Evolutionary conservation across 148 eudicot genomes (phyloP).

Genomic region (Amaranthus palmeri): DNA sequence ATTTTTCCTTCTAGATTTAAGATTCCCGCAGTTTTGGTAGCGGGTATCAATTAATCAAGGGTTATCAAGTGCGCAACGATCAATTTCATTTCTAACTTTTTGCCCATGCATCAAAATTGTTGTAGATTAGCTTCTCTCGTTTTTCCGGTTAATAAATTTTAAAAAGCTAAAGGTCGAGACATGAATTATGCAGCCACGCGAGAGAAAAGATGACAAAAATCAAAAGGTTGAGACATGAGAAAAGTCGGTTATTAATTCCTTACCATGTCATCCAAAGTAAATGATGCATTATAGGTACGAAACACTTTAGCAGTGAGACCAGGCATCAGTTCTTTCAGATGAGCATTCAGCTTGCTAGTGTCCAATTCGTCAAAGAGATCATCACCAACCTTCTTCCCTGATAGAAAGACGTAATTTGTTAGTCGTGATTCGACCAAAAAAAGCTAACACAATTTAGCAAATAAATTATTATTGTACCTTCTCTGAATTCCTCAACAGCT

Average conservation of each 20-base stretch:
- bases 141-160: too few relatives aligned
- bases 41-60: too few relatives aligned
- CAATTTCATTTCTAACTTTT: too few relatives aligned
- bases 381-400: slow-evolving; percentile 80
- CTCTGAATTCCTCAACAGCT: slow-evolving; percentile 77
- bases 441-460: slow-evolving; percentile 1
- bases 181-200: too few relatives aligned
- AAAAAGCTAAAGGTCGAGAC: too few relatives aligned
- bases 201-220: too few relatives aligned
- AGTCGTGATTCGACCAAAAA: neutral
- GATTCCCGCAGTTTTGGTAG: too few relatives aligned
- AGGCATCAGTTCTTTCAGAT: slow-evolving; percentile 95
- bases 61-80: too few relatives aligned
- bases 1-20: too few relatives aligned
- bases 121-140: too few relatives aligned
- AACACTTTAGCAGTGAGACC: slow-evolving; percentile 98
- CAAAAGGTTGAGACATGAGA: neutral
- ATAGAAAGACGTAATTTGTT: slow-evolving; percentile 6
- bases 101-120: too few relatives aligned
- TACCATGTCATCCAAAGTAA: slow-evolving; percentile 92
- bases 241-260: slow-evolving; percentile 9
- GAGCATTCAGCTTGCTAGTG: slow-evolving; percentile 87
- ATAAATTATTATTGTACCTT: slow-evolving; percentile 36
- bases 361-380: slow-evolving; percentile 93
- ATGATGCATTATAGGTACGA: slow-evolving; percentile 96